Base-by-base conservation (phyloP, 371 early-diverging fungal species). In the Lichtheimia hyalospora region DNA sequence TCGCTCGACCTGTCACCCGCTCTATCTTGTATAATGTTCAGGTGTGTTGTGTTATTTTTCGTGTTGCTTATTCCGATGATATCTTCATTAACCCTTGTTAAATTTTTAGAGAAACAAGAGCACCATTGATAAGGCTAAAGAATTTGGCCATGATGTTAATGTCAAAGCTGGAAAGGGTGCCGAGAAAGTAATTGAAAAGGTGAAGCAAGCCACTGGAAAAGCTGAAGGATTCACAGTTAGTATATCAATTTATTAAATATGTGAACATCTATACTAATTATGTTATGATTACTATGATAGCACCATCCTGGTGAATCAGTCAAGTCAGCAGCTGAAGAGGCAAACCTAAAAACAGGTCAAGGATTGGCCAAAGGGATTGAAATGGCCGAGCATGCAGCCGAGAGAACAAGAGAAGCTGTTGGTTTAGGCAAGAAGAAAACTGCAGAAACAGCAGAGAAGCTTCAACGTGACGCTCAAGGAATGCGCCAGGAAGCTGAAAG, bases 361-460 rank as follows among this genome's bases (percentile, higher is more conserved):
- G 50, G 16, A 5, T 13, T 63, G 20, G 46, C 41, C 21, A 52
- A 57, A 14, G 58, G 57, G 16, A 44, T 57, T 23, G 63, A 63
- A 42, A 58, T 46, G 34, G 63, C 58, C 1, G 63, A 63, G 12
- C 18, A 58, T n/a, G 55, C 52, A 2, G 48, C 56, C 6, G 54
- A 62, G 14, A 64, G 55, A 56, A 59, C 59, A 3, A 53, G 49
- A 51, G 56, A 64, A 49, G 59, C 46, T n/a, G 59, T 64, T 2
- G 61, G 55, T 16, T 21, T 49, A 13, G 67, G 54, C 13, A 21
- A 53, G 8, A 52, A 65, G 39, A 65, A 60, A 23, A 43, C 66
- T 2, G 14, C 52, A n/a, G 28, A 61, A 20, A 14, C 23, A 2
- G 16, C 28, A 6, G 54, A 58, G 2, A 53, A 52, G 7, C 8